Percentiles rank a stretch among this genome's conserved stretches.
Conservation (phyloP, 2,329 filamentous ascomycete genomes). For the Chaetomiaceae sp. region DNA sequence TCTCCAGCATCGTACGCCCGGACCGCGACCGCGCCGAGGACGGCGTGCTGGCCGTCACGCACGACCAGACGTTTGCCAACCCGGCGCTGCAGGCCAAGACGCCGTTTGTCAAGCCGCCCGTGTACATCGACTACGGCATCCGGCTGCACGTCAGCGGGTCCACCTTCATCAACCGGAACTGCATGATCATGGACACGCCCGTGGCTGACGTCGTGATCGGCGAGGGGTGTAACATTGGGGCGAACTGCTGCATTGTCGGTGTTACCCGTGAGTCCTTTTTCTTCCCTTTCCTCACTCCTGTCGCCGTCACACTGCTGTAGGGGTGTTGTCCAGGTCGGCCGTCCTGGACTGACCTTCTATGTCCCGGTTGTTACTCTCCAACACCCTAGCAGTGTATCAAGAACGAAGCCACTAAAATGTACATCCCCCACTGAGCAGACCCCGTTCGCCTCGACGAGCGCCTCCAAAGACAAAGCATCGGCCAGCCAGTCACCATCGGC, state of each 20-base stretch:
- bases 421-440: slow-evolving; percentile 15
- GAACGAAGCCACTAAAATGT: slow-evolving; percentile 5
- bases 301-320: neutral
- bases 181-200: slow-evolving; percentile 34
- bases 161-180: slow-evolving; percentile 32
- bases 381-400: neutral
- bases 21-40: slow-evolving; percentile 21
- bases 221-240: slow-evolving; percentile 30
- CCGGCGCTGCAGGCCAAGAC: slow-evolving; percentile 26
- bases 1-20: slow-evolving; percentile 28
- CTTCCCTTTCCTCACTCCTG: neutral
- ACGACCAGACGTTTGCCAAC: slow-evolving; percentile 28
- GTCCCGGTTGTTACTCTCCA: no score
- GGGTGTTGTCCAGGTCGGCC: slow-evolving; percentile 10
- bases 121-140: slow-evolving; percentile 32
- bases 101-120: slow-evolving; percentile 31
- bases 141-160: slow-evolving; percentile 30
- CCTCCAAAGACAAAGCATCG: slow-evolving; percentile 26
- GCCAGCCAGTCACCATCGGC: slow-evolving; percentile 32
- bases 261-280: slow-evolving; percentile 24
- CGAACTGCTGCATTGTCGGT: slow-evolving; percentile 30
- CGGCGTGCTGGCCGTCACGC: slow-evolving; percentile 18
- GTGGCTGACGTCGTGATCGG: slow-evolving; percentile 33
- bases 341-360: no score
- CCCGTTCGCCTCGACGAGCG: slow-evolving; percentile 27